Conservation (phyloP, 2,329 filamentous ascomycete genomes). For the Arthrobotrys sphaeroides region DNA sequence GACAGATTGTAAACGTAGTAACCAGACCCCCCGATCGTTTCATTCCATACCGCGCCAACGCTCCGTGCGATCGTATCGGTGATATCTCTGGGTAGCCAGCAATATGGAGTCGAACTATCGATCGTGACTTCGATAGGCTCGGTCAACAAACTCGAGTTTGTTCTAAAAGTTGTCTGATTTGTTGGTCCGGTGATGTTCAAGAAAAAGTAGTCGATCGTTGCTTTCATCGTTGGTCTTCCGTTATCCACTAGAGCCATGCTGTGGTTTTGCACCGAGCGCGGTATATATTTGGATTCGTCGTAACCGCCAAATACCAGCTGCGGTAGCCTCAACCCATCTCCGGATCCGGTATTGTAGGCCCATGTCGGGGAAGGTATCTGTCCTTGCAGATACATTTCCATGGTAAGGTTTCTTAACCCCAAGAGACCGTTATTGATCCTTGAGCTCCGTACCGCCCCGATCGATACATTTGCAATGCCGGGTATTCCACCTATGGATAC, state of each 20-base stretch:
- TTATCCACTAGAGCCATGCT: conserved; percentile 8
- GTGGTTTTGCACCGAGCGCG: conserved; percentile 37
- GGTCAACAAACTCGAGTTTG: conserved; percentile 37
- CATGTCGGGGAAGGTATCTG: conserved; percentile 47
- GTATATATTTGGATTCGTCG: conserved; percentile 35
- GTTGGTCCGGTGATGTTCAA: conserved; percentile 44
- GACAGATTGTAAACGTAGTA: conserved; percentile 42
- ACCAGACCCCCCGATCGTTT: conserved; percentile 26
- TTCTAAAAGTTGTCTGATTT: conserved; percentile 18
- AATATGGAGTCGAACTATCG: conserved; percentile 45
- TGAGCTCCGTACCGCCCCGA: conserved; percentile 32
- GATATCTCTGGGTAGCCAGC: conserved; percentile 32
- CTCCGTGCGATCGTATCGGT: conserved; percentile 44
- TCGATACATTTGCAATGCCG: conserved; percentile 25
- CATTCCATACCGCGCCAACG: conserved; percentile 48
- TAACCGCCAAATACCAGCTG: conserved; percentile 50
- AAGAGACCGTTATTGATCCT: conserved; percentile 47
- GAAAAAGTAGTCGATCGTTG: conserved; percentile 30
- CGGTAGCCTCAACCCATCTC: conserved; percentile 18
- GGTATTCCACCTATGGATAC: conserved; percentile 37
- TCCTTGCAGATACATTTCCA: conserved; percentile 40
- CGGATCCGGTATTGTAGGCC: conserved; percentile 44
- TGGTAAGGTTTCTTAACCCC: conserved; percentile 42
- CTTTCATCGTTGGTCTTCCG: conserved; percentile 32
- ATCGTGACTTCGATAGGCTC: conserved; percentile 29